Conservation (phyloP, 2,329 filamentous ascomycete species). For the Xylaria multiplex region DNA sequence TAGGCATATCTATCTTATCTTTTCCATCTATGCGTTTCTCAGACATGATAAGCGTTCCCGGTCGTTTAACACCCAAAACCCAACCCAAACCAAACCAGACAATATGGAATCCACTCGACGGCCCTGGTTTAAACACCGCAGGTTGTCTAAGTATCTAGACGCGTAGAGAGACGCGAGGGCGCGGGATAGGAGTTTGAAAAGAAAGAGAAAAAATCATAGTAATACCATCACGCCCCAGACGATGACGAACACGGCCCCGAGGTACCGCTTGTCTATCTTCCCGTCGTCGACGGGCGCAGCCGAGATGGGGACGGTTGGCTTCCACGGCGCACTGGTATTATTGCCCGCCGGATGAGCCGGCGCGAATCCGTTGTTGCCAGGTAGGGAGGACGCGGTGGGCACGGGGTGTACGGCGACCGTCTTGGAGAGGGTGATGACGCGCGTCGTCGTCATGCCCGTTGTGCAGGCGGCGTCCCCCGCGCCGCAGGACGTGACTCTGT, state of each 20-base stretch:
- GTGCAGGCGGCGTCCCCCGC: constrained; percentile 41
- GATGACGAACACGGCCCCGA: constrained; percentile 11
- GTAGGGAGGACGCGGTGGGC: neutral
- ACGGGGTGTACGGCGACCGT: constrained; percentile 33
- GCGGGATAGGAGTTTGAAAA: no score
- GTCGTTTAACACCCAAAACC: no score
- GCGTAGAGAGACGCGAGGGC: no score
- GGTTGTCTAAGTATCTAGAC: no score
- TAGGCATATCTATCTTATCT: no score
- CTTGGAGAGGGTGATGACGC: constrained; percentile 36
- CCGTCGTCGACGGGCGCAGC: constrained; percentile 16
- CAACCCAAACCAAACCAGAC: no score
- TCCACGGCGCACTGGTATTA: neutral
- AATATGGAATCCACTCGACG: no score
- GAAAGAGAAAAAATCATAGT: constrained; percentile 1
- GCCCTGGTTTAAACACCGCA: no score
- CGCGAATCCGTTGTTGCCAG: neutral
- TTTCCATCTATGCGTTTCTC: no score
- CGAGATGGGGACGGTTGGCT: neutral
- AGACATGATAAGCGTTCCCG: no score
- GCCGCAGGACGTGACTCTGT: constrained; percentile 36
- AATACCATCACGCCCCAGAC: constrained; percentile 27
- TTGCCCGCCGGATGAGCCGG: neutral
- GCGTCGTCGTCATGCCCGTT: constrained; percentile 38
- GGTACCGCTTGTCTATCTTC: constrained; percentile 15